Evolutionary conservation across 805 yeast species (phyloP).

Genomic region (Candida rishiriensis): DNA sequence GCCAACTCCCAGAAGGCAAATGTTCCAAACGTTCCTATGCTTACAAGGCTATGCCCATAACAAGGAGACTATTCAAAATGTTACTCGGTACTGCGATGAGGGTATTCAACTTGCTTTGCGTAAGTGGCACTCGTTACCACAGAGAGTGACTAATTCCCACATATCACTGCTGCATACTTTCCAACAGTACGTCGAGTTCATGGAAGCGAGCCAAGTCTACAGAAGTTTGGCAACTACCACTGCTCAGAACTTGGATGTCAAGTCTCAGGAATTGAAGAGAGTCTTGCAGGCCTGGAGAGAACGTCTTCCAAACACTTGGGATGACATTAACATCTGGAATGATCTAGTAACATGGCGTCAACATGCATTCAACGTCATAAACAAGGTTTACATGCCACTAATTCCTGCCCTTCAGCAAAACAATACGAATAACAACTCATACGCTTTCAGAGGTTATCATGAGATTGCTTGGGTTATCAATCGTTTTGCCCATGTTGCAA

Average conservation of each 20-base stretch:
- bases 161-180: slow-evolving; percentile 86
- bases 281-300: slow-evolving; percentile 98
- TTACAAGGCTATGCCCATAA: slow-evolving; percentile 93
- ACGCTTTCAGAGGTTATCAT: slow-evolving; percentile 96
- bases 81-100: slow-evolving; percentile 86
- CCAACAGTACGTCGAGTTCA: slow-evolving; percentile 95
- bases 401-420: slow-evolving; percentile 80
- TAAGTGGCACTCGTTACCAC: slow-evolving; percentile 91
- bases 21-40: slow-evolving; percentile 89
- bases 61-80: slow-evolving; percentile 77
- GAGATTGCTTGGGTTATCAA: slow-evolving; percentile 99
- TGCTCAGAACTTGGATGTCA: slow-evolving; percentile 85
- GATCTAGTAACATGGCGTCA: slow-evolving; percentile 98
- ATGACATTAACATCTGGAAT: slow-evolving; percentile 96
- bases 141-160: slow-evolving; percentile 73
- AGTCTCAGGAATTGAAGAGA: slow-evolving; percentile 90
- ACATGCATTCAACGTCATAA: slow-evolving; percentile 94
- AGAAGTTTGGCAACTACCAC: slow-evolving; percentile 83
- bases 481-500: slow-evolving; percentile 96
- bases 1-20: slow-evolving; percentile 95
- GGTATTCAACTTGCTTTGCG: slow-evolving; percentile 90
- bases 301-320: slow-evolving; percentile 94
- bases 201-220: slow-evolving; percentile 95
- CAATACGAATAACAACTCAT: slow-evolving; percentile 73
- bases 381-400: slow-evolving; percentile 89